These are phyloP conservation scores for Pichia deserticola DNA, from an alignment of 805 yeast genomes.

Conservation along the genomic window DNA sequence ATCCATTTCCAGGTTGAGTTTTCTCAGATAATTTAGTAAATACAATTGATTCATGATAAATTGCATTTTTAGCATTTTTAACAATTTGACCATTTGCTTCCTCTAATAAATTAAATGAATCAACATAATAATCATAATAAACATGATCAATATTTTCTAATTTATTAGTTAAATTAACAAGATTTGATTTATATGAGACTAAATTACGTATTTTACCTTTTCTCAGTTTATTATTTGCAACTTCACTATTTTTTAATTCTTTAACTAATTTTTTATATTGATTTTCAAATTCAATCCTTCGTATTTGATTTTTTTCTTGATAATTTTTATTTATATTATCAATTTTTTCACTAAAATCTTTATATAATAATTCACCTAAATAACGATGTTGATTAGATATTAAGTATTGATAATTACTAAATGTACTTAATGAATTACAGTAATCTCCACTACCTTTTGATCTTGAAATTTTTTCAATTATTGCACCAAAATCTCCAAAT, in stretches of 20 bases:
- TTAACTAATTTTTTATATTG: constrained; percentile 46
- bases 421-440: constrained; percentile 58
- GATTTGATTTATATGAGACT: constrained; percentile 56
- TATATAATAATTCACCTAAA: constrained; percentile 47
- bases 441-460: constrained; percentile 54
- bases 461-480: constrained; percentile 26
- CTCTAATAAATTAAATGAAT: constrained; percentile 54
- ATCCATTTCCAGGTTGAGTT: constrained; percentile 84
- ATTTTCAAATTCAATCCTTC: constrained; percentile 47
- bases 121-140: constrained; percentile 67
- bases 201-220: constrained; percentile 57
- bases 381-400: constrained; percentile 74
- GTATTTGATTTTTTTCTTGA: constrained; percentile 33
- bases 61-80: constrained; percentile 50
- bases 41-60: constrained; percentile 74
- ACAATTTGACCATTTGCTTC: constrained; percentile 40
- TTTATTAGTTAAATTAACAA: constrained; percentile 61
- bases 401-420: constrained; percentile 71
- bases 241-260: constrained; percentile 52
- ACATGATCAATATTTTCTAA: constrained; percentile 72
- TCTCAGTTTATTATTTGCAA: constrained; percentile 50
- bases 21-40: constrained; percentile 75
- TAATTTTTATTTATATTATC: constrained; percentile 37
- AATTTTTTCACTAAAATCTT: constrained; percentile 51
- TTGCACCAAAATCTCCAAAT: constrained; percentile 4